Percentiles rank a stretch among this genome's conserved stretches.
phyloP scores from a whole-genome alignment of 2,329 filamentous ascomycete genomes.

The Berkeleyomyces rouxiae region DNA sequence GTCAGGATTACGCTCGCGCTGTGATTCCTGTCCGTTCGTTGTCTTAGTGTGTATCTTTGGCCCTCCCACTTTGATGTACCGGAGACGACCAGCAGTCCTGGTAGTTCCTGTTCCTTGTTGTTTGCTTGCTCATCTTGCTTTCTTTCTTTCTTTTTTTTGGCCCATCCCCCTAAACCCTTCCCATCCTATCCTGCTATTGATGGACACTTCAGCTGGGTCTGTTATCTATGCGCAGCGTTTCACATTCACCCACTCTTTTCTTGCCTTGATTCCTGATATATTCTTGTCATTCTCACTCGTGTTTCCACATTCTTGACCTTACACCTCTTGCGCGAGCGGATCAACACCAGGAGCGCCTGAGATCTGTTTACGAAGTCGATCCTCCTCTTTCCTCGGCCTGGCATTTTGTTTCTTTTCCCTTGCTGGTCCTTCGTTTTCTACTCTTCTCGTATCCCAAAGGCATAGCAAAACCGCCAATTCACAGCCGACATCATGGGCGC shows the following conservation, averaged over 20 bases:
- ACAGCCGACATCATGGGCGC: slow-evolving; percentile 3
- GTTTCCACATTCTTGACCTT: background rate
- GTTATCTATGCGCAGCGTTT: background rate
- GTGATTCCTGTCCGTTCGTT: slow-evolving; percentile 4
- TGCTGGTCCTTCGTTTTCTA: background rate
- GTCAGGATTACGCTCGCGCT: slow-evolving; percentile 2
- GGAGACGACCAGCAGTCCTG: background rate
- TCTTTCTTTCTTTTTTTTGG: background rate
- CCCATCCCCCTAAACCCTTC: slow-evolving; percentile 1
- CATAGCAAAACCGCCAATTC: background rate
- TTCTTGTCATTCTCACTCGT: background rate
- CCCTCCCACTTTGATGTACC: background rate
- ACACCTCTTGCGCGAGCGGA: background rate
- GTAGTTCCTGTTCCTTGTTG: background rate
- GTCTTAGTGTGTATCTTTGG: slow-evolving; percentile 1
- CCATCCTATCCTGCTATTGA: background rate
- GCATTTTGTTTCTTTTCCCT: background rate
- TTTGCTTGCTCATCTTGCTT: background rate
- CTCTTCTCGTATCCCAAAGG: background rate
- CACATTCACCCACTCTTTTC: background rate
- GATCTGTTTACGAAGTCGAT: slow-evolving; percentile 5
- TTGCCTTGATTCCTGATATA: background rate
- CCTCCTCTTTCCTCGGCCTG: background rate
- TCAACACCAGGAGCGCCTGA: background rate
- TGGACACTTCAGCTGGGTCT: background rate